phyloP scores from a whole-genome alignment of 495 filamentous ascomycete species.

The Aspergillus cristatus region DNA sequence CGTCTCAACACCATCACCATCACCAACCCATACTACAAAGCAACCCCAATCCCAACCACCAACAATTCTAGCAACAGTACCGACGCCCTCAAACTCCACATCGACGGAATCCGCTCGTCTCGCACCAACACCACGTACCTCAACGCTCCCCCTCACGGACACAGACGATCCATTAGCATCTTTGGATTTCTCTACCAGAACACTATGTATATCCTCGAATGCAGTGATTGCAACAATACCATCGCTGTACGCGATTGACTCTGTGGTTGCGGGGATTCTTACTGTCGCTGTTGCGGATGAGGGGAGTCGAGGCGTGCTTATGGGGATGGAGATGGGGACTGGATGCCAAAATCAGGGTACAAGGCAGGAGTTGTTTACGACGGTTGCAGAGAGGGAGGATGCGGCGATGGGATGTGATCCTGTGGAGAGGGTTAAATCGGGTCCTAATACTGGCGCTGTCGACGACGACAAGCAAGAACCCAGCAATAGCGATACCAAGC shows the following conservation, averaged over 20 bases:
- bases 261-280: conserved; percentile 56
- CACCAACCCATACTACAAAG: too few species aligned
- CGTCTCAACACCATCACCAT: conserved; percentile 31
- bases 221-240: conserved; percentile 34
- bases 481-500: too few species aligned
- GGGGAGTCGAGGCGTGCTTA: neutral
- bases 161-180: conserved; percentile 36
- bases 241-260: conserved; percentile 68
- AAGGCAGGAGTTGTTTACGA: too few species aligned
- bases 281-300: conserved; percentile 59
- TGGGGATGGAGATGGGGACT: too few species aligned
- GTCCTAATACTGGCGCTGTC: too few species aligned
- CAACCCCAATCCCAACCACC: conserved; percentile 27
- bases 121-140: conserved; percentile 33
- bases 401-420: too few species aligned
- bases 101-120: conserved; percentile 25
- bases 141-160: conserved; percentile 34
- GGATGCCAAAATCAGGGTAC: too few species aligned
- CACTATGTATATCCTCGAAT: conserved; percentile 37
- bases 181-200: conserved; percentile 40
- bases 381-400: too few species aligned
- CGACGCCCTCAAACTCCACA: conserved; percentile 21
- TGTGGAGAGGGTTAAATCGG: too few species aligned
- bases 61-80: conserved; percentile 33
- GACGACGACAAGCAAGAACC: too few species aligned